Conservation (phyloP, 257 asterid species). For the Handroanthus guayacan region DNA sequence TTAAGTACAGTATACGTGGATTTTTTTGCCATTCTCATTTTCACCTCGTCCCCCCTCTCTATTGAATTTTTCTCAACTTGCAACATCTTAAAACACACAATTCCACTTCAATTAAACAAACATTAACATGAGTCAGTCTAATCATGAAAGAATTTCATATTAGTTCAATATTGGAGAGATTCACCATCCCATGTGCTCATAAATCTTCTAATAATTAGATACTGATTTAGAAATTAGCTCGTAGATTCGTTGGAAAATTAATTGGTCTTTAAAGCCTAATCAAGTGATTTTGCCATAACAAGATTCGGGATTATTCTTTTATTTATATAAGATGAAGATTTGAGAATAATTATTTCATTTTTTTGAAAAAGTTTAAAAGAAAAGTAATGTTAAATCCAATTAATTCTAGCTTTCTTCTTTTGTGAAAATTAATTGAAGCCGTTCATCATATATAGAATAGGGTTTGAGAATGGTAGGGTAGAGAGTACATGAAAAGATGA, state of each 20-base stretch:
- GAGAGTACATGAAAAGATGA: conserved; percentile 12
- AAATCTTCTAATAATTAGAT: conserved; percentile 32
- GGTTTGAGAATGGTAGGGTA: conserved; percentile 35
- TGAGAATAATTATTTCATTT: not conserved
- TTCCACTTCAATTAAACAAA: no score
- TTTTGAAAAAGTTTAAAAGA: conserved; percentile 1
- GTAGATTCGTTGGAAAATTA: conserved; percentile 28
- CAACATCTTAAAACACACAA: no score
- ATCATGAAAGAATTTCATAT: no score
- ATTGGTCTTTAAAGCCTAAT: conserved; percentile 49
- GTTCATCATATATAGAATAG: not conserved
- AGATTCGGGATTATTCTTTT: conserved; percentile 20
- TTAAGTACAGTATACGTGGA: no score
- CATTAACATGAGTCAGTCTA: no score
- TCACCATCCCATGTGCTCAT: conserved; percentile 53
- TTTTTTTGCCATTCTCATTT: no score
- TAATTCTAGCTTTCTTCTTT: no score
- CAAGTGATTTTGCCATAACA: conserved; percentile 35
- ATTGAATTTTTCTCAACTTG: no score
- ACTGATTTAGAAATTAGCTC: conserved; percentile 1
- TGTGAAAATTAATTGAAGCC: not conserved
- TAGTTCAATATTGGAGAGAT: conserved; percentile 1
- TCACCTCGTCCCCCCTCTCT: no score
- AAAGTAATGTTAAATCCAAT: conserved; percentile 4
- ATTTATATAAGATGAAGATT: conserved; percentile 16